Conservation (phyloP, 768 basidiomycete species). For the Daedalea quercina region DNA sequence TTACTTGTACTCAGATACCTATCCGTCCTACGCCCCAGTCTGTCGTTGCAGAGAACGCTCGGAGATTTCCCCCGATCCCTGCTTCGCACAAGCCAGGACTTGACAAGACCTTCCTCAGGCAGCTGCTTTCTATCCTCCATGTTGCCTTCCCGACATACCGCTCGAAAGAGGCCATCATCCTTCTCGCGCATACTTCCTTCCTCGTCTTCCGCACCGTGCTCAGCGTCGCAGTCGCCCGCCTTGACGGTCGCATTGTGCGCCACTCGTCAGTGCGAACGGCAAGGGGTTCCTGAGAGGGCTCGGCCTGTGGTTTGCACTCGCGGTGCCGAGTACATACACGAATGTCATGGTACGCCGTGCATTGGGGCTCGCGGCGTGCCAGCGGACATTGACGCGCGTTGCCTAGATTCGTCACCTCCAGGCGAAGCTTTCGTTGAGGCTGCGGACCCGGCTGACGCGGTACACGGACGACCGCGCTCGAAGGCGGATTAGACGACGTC, state of each 20-base stretch:
- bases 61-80: constrained; percentile 55
- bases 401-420: constrained; percentile 82
- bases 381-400: neutral
- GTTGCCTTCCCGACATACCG: constrained; percentile 60
- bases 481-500: constrained; percentile 50
- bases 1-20: neutral
- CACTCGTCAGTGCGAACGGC: constrained; percentile 85
- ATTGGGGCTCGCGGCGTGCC: neutral
- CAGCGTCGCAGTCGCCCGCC: constrained; percentile 78
- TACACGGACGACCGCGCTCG: constrained; percentile 69
- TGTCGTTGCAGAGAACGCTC: constrained; percentile 45
- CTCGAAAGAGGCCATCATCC: constrained; percentile 66
- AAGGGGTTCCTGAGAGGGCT: constrained; percentile 78
- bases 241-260: constrained; percentile 87
- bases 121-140: constrained; percentile 69
- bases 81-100: constrained; percentile 53
- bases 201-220: constrained; percentile 81
- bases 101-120: constrained; percentile 60
- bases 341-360: constrained; percentile 73
- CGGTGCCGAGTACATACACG: constrained; percentile 91
- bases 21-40: constrained; percentile 38
- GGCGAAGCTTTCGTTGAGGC: constrained; percentile 71
- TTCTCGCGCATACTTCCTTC: constrained; percentile 77
- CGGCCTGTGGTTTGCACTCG: constrained; percentile 83
- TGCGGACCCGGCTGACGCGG: constrained; percentile 82